Percentiles rank a stretch among this genome's conserved stretches.
Evolutionary conservation across 257 asterid species (phyloP).

Genomic region (Cinchona pubescens): DNA sequence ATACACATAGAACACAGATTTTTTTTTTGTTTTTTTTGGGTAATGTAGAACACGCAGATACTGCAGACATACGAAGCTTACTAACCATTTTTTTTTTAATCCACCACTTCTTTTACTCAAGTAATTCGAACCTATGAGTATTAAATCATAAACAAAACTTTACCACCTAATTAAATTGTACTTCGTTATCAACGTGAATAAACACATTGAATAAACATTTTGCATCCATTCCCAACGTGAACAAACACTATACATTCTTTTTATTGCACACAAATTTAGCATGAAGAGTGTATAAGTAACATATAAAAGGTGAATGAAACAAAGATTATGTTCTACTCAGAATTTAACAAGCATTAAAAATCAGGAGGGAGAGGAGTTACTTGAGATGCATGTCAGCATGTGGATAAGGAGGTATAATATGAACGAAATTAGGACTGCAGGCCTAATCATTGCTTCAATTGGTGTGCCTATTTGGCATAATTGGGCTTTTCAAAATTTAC

Average conservation of each 20-base stretch:
- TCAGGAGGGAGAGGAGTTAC: background rate
- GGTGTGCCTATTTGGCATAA: slow-evolving; percentile 1
- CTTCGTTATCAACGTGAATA: too few relatives aligned
- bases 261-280: background rate
- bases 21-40: too few relatives aligned
- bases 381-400: background rate
- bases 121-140: too few relatives aligned
- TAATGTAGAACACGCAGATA: too few relatives aligned
- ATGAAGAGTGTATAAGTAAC: background rate
- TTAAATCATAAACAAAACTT: too few relatives aligned
- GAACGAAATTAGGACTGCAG: background rate
- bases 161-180: too few relatives aligned
- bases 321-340: background rate
- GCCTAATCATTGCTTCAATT: slow-evolving; percentile 5
- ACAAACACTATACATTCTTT: background rate
- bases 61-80: too few relatives aligned
- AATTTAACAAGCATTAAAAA: background rate
- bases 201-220: too few relatives aligned
- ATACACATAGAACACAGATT: too few relatives aligned
- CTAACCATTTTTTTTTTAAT: too few relatives aligned
- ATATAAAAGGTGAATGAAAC: background rate
- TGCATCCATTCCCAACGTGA: background rate
- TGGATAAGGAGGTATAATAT: slow-evolving; percentile 1
- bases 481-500: too few relatives aligned
- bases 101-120: too few relatives aligned